Evolutionary conservation across 2,329 filamentous ascomycete genomes (phyloP), one percentile per base, ranked within the genome.

Genomic region (Pleomassaria siparia): DNA sequence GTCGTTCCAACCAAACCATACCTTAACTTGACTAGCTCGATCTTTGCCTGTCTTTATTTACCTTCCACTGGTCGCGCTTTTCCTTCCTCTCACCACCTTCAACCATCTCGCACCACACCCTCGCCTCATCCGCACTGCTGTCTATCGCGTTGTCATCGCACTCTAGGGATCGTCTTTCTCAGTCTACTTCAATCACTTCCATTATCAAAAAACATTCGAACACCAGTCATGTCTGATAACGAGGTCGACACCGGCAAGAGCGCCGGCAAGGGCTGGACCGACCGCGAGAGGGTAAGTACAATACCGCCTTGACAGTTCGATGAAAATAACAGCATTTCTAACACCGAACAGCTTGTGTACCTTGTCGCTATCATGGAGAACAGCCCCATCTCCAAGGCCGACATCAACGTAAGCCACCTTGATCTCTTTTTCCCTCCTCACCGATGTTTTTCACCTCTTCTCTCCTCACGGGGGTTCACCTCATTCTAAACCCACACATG

Each of bases 291-390:
- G 8, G 43, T 40, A 40, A 24, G 32, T 44, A n/a, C 20, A 5
- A 3, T 21, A 33, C 8, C 11, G 12, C 15, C 8, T 3, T 2
- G 6, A 15, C 18, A 10, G 7, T 39, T 26, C 16, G 9, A 32
- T 32, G 10, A 28, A 11, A 5, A 2, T 26, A 13, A 39, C 8
- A 16, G 13, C 8, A 24, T 40, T 4, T 8, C 24, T 40, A 28
- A 40, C 25, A n/a, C 11, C n/a, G 11, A 3, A 3, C 29, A 45
- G 43, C 33, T 45, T 13, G 15, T 40, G 1, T 45, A 45, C 16
- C 43, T 45, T 16, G 8, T 45, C 25, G 43, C 43, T 15, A 24
- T 45, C 6, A 40, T 45, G n/a, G 43, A 45, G 33, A 26, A 7
- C 12, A 11, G 25, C 12, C 29, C 43, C 10, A 8, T 15, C 16